A percentile compares a stretch with the other conserved stretches of the same genome.
These are phyloP conservation scores for Hapsidospora chrysogenum DNA, from an alignment of 495 filamentous ascomycete species.

Conservation along the genomic window DNA sequence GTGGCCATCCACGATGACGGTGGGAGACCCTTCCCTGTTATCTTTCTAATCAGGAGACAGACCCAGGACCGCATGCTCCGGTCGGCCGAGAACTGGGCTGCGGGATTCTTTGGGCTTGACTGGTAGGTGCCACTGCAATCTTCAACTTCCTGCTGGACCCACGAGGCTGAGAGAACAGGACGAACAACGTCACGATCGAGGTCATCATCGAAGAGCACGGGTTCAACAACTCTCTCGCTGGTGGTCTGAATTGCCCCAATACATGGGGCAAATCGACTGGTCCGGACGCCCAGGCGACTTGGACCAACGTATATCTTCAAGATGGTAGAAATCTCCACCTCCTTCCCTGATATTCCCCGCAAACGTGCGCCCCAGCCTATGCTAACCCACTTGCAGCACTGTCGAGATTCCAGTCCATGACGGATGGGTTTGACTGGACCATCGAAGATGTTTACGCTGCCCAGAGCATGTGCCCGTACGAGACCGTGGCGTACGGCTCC, in stretches of 20 bases:
- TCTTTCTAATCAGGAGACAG: constrained; percentile 8
- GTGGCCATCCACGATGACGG: constrained; percentile 3
- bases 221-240: constrained; percentile 57
- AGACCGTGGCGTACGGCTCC: constrained; percentile 51
- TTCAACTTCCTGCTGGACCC: constrained; percentile 17
- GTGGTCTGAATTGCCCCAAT: constrained; percentile 31
- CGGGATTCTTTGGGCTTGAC: constrained; percentile 51
- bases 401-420: constrained; percentile 23
- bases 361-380: no score
- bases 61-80: constrained; percentile 55
- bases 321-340: no score
- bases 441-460: constrained; percentile 34
- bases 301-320: constrained; percentile 36
- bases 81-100: constrained; percentile 54
- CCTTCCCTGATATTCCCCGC: no score
- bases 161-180: constrained; percentile 18
- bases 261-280: constrained; percentile 35
- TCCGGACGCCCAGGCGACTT: constrained; percentile 31
- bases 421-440: constrained; percentile 33
- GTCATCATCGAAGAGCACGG: constrained; percentile 44
- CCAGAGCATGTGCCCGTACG: constrained; percentile 62
- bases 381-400: constrained; percentile 25
- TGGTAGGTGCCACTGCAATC: constrained; percentile 17
- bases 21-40: not conserved
- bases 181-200: constrained; percentile 38